Evolutionary conservation across 1,284 basidiomycete species (phyloP).

Genomic region (Stereum hirsutum): DNA sequence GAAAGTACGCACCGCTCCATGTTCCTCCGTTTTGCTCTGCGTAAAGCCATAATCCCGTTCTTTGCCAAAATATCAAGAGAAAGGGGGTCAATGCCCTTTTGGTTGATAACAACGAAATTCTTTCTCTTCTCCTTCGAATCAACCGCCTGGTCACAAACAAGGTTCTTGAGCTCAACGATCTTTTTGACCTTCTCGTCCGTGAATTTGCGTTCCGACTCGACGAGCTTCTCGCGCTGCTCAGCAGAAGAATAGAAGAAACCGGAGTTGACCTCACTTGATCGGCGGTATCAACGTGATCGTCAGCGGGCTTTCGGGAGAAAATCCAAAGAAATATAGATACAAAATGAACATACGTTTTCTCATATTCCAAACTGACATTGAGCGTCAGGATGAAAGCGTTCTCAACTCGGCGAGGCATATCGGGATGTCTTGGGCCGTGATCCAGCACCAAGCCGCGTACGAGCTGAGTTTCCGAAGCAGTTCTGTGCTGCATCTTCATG

Average conservation of each 20-base stretch:
- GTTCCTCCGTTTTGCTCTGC: conserved; percentile 94
- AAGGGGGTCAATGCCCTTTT: conserved; percentile 99
- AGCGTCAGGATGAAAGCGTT: conserved; percentile 95
- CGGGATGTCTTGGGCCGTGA: conserved; percentile 95
- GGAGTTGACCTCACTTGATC: conserved; percentile 93
- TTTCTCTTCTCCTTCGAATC: conserved; percentile 75
- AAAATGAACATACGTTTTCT: conserved; percentile 83
- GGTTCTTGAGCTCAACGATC: conserved; percentile 95
- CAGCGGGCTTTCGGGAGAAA: too few species aligned
- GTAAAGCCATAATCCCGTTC: conserved; percentile 91
- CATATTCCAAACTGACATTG: conserved; percentile 98
- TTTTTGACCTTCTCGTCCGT: conserved; percentile 95
- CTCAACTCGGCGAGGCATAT: conserved; percentile 98
- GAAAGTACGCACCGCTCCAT: conserved; percentile 76
- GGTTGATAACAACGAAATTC: conserved; percentile 95
- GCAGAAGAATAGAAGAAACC: conserved; percentile 99
- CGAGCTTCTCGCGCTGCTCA: conserved; percentile 97
- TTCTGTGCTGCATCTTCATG: conserved; percentile 99
- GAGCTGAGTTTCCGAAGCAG: conserved; percentile 96
- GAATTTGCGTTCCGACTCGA: conserved; percentile 93
- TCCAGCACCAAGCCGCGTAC: conserved; percentile 92
- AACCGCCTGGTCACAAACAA: conserved; percentile 89
- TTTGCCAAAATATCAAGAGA: conserved; percentile 95
- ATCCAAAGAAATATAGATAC: background rate
- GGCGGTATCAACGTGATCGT: too few species aligned